These are phyloP conservation scores for Alternaria incomplexa DNA, from an alignment of 2,329 filamentous ascomycete species.

Conservation along the genomic window DNA sequence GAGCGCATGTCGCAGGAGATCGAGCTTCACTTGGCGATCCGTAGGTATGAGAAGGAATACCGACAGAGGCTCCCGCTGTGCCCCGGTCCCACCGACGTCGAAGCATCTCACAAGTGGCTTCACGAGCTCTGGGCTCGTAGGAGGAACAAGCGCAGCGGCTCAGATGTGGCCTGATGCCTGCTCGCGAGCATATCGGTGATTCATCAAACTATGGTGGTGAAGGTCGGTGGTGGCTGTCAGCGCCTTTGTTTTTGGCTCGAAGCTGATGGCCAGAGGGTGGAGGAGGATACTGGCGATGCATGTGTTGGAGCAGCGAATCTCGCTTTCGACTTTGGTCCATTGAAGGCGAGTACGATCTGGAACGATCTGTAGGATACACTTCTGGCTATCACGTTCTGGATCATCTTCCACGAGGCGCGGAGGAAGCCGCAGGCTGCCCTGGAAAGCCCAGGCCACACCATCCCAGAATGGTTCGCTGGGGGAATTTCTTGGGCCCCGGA, in stretches of 20 bases:
- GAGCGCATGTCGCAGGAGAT: conserved; percentile 30
- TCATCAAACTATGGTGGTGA: not conserved
- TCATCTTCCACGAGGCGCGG: not conserved
- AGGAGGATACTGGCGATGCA: not conserved
- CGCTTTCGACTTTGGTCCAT: not conserved
- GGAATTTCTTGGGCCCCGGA: not conserved
- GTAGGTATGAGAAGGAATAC: conserved; percentile 29
- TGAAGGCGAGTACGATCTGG: not conserved
- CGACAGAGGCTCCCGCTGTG: conserved; percentile 33
- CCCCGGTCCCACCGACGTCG: conserved; percentile 28
- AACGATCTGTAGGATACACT: conserved; percentile 1
- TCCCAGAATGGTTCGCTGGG: not conserved
- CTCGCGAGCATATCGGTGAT: not conserved
- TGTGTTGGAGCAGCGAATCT: conserved; percentile 2
- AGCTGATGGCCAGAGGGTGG: not conserved
- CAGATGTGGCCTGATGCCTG: conserved; percentile 4
- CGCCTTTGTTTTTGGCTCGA: conserved; percentile 6
- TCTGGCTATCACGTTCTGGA: conserved; percentile 1
- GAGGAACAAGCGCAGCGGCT: conserved; percentile 27
- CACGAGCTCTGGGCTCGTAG: conserved; percentile 25
- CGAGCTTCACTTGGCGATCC: conserved; percentile 22
- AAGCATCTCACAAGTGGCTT: conserved; percentile 32
- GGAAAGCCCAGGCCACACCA: not conserved
- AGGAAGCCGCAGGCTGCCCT: not conserved
- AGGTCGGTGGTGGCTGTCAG: not conserved